These are phyloP conservation scores for Umbelopsis vinacea DNA, from an alignment of 192 early-diverging fungal genomes.

Conservation along the genomic window DNA sequence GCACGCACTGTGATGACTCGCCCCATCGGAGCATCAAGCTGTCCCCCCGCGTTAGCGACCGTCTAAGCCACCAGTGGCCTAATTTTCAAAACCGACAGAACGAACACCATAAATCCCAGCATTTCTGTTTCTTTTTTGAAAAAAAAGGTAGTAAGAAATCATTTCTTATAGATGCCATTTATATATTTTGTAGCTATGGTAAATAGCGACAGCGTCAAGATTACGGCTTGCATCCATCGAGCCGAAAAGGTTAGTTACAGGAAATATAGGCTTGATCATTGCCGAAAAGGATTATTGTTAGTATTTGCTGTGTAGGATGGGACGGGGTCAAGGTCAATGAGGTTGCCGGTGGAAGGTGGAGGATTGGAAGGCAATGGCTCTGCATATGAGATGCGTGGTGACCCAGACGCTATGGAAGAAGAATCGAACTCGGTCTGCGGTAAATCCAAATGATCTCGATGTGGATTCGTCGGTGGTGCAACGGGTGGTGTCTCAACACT, in stretches of 20 bases:
- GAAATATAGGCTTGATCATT: not conserved
- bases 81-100: too few relatives aligned
- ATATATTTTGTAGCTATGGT: too few relatives aligned
- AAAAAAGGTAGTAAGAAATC: too few relatives aligned
- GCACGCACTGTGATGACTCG: not conserved
- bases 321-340: not conserved
- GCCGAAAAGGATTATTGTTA: not conserved
- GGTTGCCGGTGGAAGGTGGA: not conserved
- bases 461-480: not conserved
- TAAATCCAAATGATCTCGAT: not conserved
- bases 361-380: not conserved
- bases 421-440: conserved; percentile 8
- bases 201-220: too few relatives aligned
- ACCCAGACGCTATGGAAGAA: not conserved
- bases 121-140: too few relatives aligned
- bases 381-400: not conserved
- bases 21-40: not conserved
- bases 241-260: too few relatives aligned
- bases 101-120: too few relatives aligned
- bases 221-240: too few relatives aligned
- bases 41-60: too few relatives aligned
- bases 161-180: too few relatives aligned
- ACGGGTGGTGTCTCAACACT: not conserved
- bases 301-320: not conserved
- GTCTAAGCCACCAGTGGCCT: too few relatives aligned